Evolutionary conservation across 495 filamentous ascomycete species (phyloP).

Genomic region (Astrocystis sublimbata): DNA sequence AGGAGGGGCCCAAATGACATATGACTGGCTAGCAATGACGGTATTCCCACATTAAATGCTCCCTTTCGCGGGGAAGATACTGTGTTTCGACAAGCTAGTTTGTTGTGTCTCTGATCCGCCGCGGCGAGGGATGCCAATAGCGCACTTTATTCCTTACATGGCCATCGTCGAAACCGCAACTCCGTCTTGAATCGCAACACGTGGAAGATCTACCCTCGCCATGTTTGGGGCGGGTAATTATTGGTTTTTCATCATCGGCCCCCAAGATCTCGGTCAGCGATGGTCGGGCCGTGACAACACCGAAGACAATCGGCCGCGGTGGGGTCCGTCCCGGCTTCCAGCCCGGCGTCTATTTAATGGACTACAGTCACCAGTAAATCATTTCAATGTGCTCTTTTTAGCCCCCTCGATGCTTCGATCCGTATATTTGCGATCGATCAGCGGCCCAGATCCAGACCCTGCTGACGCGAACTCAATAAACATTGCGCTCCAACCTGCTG

Average conservation of each 20-base stretch:
- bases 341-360: not conserved
- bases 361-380: not conserved
- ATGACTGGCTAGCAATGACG: not conserved
- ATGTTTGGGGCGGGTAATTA: not conserved
- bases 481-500: not conserved
- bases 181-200: not conserved
- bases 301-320: slow-evolving; percentile 11
- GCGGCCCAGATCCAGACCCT: slow-evolving; percentile 9
- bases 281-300: not conserved
- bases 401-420: not conserved
- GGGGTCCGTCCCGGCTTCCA: slow-evolving; percentile 5
- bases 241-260: not conserved
- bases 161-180: not conserved
- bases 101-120: not conserved
- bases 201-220: not conserved
- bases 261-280: slow-evolving; percentile 17
- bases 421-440: not conserved
- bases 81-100: not conserved
- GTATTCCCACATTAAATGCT: not conserved
- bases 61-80: not conserved
- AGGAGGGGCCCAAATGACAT: not conserved
- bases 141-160: not conserved
- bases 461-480: slow-evolving; percentile 4
- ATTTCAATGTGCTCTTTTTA: not conserved
- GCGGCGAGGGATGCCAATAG: not conserved